Conservation (phyloP, 768 basidiomycete genomes). For the Serendipita vermifera region DNA sequence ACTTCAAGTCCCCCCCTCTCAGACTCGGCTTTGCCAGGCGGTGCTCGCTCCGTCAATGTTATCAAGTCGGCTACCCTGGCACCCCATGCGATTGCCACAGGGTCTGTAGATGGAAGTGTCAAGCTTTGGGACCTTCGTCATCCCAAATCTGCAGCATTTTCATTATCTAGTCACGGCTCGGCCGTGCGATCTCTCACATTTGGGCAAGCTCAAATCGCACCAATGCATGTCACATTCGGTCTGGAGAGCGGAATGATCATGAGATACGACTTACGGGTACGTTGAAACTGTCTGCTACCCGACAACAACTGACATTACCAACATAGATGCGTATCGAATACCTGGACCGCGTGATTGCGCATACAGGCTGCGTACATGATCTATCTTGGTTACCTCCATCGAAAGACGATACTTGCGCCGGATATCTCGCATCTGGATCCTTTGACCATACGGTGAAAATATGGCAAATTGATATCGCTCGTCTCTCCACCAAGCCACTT, state of each 20-base stretch:
- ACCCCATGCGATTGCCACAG: neutral
- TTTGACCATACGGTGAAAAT: slow-evolving; percentile 6
- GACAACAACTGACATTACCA: neutral
- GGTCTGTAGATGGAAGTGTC: neutral
- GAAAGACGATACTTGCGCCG: neutral
- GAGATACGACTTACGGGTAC: neutral
- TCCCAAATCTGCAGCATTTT: neutral
- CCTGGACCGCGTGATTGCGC: neutral
- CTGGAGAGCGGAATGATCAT: slow-evolving; percentile 1
- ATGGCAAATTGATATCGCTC: neutral
- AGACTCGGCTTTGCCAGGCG: neutral
- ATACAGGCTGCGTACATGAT: neutral
- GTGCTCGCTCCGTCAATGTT: slow-evolving; percentile 5
- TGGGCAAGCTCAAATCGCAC: neutral
- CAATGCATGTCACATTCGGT: neutral
- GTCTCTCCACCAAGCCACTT: neutral
- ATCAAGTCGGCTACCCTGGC: neutral
- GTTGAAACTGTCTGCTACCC: neutral
- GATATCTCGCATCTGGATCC: neutral
- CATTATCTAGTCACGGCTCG: neutral
- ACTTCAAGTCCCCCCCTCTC: too few relatives aligned
- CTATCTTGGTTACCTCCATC: neutral
- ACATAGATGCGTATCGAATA: slow-evolving; percentile 2
- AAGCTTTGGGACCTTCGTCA: slow-evolving; percentile 2
- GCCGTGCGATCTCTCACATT: slow-evolving; percentile 1